These are phyloP conservation scores for Magnusiomyces fungicola DNA, from an alignment of 1,139 yeast species.

Conservation along the genomic window DNA sequence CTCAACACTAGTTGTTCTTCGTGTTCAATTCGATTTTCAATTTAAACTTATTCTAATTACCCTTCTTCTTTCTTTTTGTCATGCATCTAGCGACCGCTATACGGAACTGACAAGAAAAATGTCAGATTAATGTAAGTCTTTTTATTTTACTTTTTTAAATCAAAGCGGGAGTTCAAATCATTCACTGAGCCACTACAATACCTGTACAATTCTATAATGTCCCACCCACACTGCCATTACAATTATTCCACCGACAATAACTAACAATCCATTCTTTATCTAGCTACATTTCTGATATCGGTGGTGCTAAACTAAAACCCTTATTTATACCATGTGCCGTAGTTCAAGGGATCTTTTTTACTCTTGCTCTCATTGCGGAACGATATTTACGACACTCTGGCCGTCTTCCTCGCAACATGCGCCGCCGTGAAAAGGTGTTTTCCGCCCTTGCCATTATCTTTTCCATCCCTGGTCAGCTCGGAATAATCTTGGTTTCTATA, in stretches of 20 bases:
- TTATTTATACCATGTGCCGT: constrained; percentile 75
- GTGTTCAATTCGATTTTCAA: too few relatives aligned
- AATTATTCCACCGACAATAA: constrained; percentile 1
- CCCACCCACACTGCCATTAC: neutral
- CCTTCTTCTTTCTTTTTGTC: too few relatives aligned
- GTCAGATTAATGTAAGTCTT: constrained; percentile 10
- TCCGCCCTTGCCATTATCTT: constrained; percentile 46
- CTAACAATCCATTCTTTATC: neutral
- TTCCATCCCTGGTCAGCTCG: constrained; percentile 65
- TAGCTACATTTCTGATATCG: constrained; percentile 63
- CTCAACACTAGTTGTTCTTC: too few relatives aligned
- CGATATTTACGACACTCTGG: constrained; percentile 45
- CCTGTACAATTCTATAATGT: constrained; percentile 50
- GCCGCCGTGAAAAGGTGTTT: constrained; percentile 42
- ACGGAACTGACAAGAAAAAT: constrained; percentile 4
- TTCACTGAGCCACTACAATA: constrained; percentile 17
- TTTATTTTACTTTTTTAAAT: neutral
- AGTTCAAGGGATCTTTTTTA: constrained; percentile 70
- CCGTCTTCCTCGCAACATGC: constrained; percentile 49
- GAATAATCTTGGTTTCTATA: constrained; percentile 66
- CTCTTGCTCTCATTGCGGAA: constrained; percentile 58
- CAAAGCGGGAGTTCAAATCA: neutral
- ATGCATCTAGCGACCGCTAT: constrained; percentile 11
- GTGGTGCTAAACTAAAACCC: constrained; percentile 79
- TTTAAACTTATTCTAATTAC: too few relatives aligned